Base-by-base conservation (phyloP, 1,284 basidiomycete species). In the Omphalotus olearius region DNA sequence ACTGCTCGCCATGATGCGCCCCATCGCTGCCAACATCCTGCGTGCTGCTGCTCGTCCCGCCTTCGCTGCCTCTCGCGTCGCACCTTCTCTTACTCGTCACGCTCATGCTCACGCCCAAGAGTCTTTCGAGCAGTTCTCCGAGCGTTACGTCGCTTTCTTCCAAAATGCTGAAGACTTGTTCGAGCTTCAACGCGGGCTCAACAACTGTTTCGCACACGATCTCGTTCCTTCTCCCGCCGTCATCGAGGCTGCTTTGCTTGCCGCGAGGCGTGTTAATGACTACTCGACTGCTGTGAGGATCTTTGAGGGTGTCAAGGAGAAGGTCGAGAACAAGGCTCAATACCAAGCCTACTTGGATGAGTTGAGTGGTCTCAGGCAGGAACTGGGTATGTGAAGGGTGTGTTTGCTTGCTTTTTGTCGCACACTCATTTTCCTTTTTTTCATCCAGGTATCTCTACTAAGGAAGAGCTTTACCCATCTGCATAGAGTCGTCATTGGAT, bases 161-260 rank as follows among this genome's bases (percentile, higher is more conserved):
- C 76, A 89, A 66, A 80, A 83, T 50, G 93, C 94, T 48, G 85
- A 93, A 67, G 96, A 98, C 76, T 82, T 97, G 57, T 98, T 98
- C 68, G 95, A 98, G 77, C 88, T 96, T 59, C 93, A 98, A 73
- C 90, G 96, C 56, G 96, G 96, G 44, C 79, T 99, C 62, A 99
- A 99, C 82, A 99, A 99, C 82, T 97, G 93, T 75, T 99, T 99
- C 68, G 92, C 96, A 1, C 96, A 99, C 72, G 96, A 99, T 71
- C 82, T 99, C 57, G 97, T 99, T 23, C 96, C 96, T 7, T 85
- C 93, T 7, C 85, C 92, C 43, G 75, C 81, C 53, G 93, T 98
- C 62, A 78, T 98, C 57, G 93, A 95, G 74, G 88, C 90, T 56
- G 95, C 95, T 38, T 78, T 98, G 58, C 83, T 85, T 56, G 93